These are phyloP conservation scores for Ensete ventricosum DNA, from an alignment of 176 grass and related monocot species.

Conservation along the genomic window DNA sequence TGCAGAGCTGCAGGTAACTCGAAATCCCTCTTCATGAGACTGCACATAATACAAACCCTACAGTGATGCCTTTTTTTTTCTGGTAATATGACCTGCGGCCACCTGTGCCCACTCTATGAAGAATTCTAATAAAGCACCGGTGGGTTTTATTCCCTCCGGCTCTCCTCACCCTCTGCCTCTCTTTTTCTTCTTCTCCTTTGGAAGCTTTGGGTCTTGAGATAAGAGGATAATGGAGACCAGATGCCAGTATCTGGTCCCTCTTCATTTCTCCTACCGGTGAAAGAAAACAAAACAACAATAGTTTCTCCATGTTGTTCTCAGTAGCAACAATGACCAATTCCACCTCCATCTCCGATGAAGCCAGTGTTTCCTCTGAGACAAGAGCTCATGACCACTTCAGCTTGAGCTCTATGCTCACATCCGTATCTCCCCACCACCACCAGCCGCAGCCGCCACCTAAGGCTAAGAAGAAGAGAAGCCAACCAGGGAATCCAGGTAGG, in stretches of 20 bases:
- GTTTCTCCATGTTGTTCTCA: constrained; percentile 7
- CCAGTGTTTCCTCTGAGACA: constrained; percentile 24
- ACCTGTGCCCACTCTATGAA: constrained; percentile 2
- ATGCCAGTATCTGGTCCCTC: constrained; percentile 13
- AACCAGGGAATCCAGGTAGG: constrained; percentile 86
- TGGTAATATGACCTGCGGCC: constrained; percentile 11
- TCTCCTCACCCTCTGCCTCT: not conserved
- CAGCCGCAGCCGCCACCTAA: constrained; percentile 18
- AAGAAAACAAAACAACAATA: constrained; percentile 9
- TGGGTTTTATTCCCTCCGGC: constrained; percentile 17
- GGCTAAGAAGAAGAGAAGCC: constrained; percentile 77
- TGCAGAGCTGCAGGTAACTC: constrained; percentile 14
- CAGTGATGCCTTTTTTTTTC: constrained; percentile 13
- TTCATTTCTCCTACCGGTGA: constrained; percentile 5
- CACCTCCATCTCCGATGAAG: constrained; percentile 30
- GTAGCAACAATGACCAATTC: constrained; percentile 18
- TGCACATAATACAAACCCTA: not conserved
- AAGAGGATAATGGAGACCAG: not conserved
- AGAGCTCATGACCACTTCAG: constrained; percentile 31
- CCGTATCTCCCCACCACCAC: constrained; percentile 10
- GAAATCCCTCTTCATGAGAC: not conserved
- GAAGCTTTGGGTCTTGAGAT: not conserved
- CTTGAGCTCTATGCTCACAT: constrained; percentile 31
- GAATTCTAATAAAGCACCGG: constrained; percentile 3
- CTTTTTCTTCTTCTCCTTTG: not conserved